Base-by-base conservation (phyloP, 2,329 filamentous ascomycete species). In the Phoma herbarum region DNA sequence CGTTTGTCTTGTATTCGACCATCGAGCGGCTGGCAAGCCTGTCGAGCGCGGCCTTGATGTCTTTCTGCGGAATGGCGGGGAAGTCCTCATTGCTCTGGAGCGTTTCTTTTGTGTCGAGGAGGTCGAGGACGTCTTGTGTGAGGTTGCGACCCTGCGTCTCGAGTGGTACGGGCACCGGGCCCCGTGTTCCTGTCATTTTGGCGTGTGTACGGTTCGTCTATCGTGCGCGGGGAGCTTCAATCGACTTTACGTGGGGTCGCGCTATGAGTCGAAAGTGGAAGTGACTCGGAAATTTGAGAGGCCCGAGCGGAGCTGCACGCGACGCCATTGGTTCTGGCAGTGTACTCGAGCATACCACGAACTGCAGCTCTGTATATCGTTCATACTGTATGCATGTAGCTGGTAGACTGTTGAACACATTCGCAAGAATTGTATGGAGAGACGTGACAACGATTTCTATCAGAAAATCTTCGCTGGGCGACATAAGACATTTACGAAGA, bases 31-130 rank as follows among this genome's bases (percentile, higher is more conserved):
- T 95, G 28, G 84, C 85, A 52, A 99, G 85, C 67, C 93, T 87
- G 80, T 98, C 95, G 64, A 98, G 84, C 28, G 92, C 91, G 63
- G 91, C 90, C 82, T 97, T 98, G 74, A 97, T 81, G 60, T 82
- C 79, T 35, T 74, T 73, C 65, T 82, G 73, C 22, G 70, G 59
- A 59, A 82, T 76, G 14, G 80, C 67, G 35, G 79, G 73, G 67
- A 90, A 73, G 77, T 77, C 73, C 78, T 76, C 60, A 71, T 75
- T 69, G 62, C 91, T 84, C 16, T 84, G 81, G 20, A 83, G 78
- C 63, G 87, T 84, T 10, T 79, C 58, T 61, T 80, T 78, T 26
- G 73, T 71, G 63, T 79, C 78, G 62, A 83, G 78, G 22, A 93
- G 85, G 70, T 96, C 90, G 64, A 97, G 86, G 64, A 97, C 88